Evolutionary conservation across 2,329 filamentous ascomycete species (phyloP), one percentile per base, ranked within the genome.

Genomic region (Plectosphaerella cucumerina): DNA sequence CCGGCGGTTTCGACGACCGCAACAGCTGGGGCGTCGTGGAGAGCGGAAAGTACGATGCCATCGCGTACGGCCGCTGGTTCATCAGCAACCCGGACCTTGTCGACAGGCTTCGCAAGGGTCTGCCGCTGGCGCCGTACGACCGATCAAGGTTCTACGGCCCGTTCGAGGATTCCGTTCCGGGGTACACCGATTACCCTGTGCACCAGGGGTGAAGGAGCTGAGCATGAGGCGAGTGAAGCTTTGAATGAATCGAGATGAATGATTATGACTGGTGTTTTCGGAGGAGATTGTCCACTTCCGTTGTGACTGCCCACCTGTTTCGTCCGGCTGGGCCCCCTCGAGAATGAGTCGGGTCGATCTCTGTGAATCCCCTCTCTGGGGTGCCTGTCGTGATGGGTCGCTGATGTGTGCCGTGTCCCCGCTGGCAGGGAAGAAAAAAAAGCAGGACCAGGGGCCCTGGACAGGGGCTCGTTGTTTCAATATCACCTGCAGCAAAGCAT

Each of bases 1-100:
- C 75, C 0, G 80, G 80, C 6, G 79, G 79, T 0, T 84, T 75
- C 63, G 67, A 76, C 48, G 69, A 79, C 41, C 67, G 66, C 35
- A 82, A 79, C 54, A 70, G 69, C 0, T 76, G 71, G 67, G 75
- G 72, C 2, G 70, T 77, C 44, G 64, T 31, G 14, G 41, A 44
- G 39, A 58, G 80, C 2, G 70, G 70, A 3, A 68, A 62, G 22
- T 76, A 76, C 49, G 75, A 80, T 54, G 76, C 63, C 9, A 56
- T 80, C 22, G 50, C 75, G 3, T 77, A 72, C 48, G 76, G 75
- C 0, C 65, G 75, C 2, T 70, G 70, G 42, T 80, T 77, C 49
- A 70, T 73, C 6, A 74, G 71, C 44, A 77, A 76, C 49, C 76
- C 75, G 0, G 76, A 80, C 55, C 55, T 79, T 49, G 66, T 76